Percentiles rank a stretch among this genome's conserved stretches.
Evolutionary conservation across 179 eudicot genomes (phyloP).

Genomic region (Spergularia azorica): DNA sequence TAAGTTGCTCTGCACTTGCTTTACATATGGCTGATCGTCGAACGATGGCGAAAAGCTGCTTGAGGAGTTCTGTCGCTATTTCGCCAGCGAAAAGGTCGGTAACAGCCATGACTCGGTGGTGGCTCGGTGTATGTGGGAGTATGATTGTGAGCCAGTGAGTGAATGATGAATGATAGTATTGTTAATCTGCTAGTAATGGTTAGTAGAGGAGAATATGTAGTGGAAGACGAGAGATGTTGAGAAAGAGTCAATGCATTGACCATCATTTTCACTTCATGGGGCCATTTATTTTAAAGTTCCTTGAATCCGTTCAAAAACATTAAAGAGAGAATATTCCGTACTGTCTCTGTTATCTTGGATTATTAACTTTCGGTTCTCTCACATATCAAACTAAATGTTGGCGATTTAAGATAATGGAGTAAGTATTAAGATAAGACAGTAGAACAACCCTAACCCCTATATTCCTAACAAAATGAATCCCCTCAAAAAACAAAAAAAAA

Average conservation of each 20-base stretch:
- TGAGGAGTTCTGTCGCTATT: slow-evolving; percentile 75
- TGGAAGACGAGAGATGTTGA: slow-evolving; percentile 10
- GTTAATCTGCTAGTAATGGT: background rate
- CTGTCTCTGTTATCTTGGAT: no score
- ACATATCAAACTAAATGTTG: no score
- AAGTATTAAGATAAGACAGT: no score
- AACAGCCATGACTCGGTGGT: slow-evolving; percentile 48
- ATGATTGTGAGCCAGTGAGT: background rate
- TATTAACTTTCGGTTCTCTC: no score
- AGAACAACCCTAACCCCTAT: no score
- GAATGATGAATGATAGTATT: background rate
- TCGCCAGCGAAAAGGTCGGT: slow-evolving; percentile 85
- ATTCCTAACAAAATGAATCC: no score
- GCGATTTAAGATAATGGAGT: no score
- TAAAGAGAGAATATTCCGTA: background rate
- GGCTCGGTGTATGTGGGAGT: background rate
- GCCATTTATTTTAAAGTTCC: slow-evolving; percentile 10
- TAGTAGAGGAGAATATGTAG: background rate
- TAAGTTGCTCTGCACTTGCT: slow-evolving; percentile 62
- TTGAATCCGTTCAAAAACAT: slow-evolving; percentile 5
- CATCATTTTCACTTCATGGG: slow-evolving; percentile 8
- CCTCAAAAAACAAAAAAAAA: no score
- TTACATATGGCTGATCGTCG: slow-evolving; percentile 50
- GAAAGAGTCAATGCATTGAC: slow-evolving; percentile 8
- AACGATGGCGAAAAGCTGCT: slow-evolving; percentile 43